phyloP scores from a whole-genome alignment of 345 rosid genomes.

The Conringia planisiliqua region DNA sequence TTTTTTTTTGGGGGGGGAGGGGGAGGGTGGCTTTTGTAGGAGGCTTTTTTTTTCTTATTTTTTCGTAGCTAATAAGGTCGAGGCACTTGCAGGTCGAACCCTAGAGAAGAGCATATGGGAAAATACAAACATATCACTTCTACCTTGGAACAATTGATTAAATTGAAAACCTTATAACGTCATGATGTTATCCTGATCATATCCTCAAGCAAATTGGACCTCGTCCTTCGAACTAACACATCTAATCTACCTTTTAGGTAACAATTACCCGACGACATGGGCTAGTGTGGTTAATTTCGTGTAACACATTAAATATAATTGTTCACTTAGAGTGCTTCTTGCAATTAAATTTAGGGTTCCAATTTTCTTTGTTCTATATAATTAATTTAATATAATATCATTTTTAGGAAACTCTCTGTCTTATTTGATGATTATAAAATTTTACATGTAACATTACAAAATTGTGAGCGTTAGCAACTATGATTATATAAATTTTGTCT shows the following conservation, averaged over 20 bases:
- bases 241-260: not conserved
- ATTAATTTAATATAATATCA: not conserved
- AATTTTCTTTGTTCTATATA: not conserved
- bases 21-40: not conserved
- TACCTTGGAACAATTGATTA: not conserved
- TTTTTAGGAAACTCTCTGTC: not conserved
- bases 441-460: not conserved
- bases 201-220: not conserved
- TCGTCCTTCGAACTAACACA: not conserved
- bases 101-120: not conserved
- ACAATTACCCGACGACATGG: not conserved
- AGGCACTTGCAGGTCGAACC: not conserved
- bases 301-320: not conserved
- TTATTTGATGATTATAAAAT: not conserved
- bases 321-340: not conserved
- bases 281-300: not conserved
- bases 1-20: not conserved
- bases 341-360: slow-evolving; percentile 4
- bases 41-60: not conserved
- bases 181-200: not conserved
- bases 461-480: not conserved
- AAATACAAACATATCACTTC: not conserved
- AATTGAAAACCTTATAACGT: not conserved
- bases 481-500: not conserved
- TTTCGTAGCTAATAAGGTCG: not conserved